Evolutionary conservation across 805 yeast species (phyloP), one percentile per base, ranked within the genome.

Genomic region (Metschnikowia hibisci): DNA sequence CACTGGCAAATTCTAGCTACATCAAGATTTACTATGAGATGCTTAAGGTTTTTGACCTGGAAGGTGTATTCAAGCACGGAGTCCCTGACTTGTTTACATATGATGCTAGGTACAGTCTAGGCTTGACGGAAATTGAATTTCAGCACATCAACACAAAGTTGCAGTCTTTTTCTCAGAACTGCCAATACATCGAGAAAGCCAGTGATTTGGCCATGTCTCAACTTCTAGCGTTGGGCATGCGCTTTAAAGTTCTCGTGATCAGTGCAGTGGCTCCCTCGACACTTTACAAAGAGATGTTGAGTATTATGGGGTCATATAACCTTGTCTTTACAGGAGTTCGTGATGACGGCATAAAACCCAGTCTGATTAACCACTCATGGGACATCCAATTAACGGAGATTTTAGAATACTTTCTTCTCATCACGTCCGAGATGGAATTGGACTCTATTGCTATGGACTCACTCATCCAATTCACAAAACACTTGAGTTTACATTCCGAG

Each of bases 381-480:
- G 31, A 31, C 16, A 20, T 41, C 23, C 45, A 31, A 28, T 27
- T 49, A 26, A 16, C 44, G 15, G 52, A 39, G 27, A 15, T 47
- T 1, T 31, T 49, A 34, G 46, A 43, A 27, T 36, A 41, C 4
- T 44, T 23, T 27, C 25, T 48, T 16, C 43, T 16, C 4, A 31
- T 44, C 16, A 37, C 32, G 6, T 15, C 27, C 7, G 44, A 36
- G 18, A 41, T 25, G n/a, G 32, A 26, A 5, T 20, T 30, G 18
- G 37, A 34, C 13, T 43, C 51, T 8, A 22, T 37, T 22, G 38
- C 35, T 1, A 18, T 48, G 22, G 42, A 40, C 15, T 41, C 38
- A 13, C 41, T 48, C 32, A 32, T 46, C 32, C 39, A 41, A 27
- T 38, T 40, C 25, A 41, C 51, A n/a, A 23, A 32, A 9, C 23